Conservation (phyloP, 352 stramenopile species). For the Globisporangium alternatum region DNA sequence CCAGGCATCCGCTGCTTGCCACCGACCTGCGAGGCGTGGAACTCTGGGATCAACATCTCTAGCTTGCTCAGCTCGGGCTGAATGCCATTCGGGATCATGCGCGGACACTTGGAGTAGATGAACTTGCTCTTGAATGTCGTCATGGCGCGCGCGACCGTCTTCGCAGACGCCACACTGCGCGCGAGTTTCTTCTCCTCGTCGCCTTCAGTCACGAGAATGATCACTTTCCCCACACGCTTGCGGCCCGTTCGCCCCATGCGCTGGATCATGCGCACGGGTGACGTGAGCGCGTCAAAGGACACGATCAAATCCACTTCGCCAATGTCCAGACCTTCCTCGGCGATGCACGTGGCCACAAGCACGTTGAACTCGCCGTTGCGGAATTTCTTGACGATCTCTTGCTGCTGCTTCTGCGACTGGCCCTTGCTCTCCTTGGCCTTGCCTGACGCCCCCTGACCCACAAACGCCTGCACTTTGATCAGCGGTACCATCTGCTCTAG, state of each 20-base stretch:
- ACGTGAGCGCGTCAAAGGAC: conserved; percentile 92
- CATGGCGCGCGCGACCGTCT: conserved; percentile 74
- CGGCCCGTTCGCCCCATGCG: conserved; percentile 95
- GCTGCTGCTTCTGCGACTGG: conserved; percentile 94
- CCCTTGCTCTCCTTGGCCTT: conserved; percentile 85
- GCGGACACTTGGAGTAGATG: conserved; percentile 73
- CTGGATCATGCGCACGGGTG: conserved; percentile 94
- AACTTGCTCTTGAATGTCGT: conserved; percentile 91
- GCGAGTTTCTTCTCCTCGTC: conserved; percentile 89
- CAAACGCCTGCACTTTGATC: conserved; percentile 91
- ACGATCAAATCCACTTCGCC: conserved; percentile 94
- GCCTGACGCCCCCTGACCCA: conserved; percentile 89
- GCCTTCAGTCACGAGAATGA: conserved; percentile 88
- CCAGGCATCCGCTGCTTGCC: conserved; percentile 36
- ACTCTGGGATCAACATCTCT: conserved; percentile 76
- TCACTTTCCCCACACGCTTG: conserved; percentile 90
- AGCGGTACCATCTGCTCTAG: conserved; percentile 62
- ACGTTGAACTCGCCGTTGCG: conserved; percentile 88
- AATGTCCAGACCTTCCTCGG: conserved; percentile 95
- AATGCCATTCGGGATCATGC: conserved; percentile 66
- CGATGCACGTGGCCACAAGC: conserved; percentile 94
- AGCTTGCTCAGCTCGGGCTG: conserved; percentile 45
- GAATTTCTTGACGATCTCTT: conserved; percentile 93
- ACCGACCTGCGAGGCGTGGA: conserved; percentile 70
- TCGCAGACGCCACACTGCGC: conserved; percentile 69